A percentile compares a stretch with the other conserved stretches of the same genome.
Evolutionary conservation across 768 basidiomycete genomes (phyloP).

Genomic region (Lentinula boryana): DNA sequence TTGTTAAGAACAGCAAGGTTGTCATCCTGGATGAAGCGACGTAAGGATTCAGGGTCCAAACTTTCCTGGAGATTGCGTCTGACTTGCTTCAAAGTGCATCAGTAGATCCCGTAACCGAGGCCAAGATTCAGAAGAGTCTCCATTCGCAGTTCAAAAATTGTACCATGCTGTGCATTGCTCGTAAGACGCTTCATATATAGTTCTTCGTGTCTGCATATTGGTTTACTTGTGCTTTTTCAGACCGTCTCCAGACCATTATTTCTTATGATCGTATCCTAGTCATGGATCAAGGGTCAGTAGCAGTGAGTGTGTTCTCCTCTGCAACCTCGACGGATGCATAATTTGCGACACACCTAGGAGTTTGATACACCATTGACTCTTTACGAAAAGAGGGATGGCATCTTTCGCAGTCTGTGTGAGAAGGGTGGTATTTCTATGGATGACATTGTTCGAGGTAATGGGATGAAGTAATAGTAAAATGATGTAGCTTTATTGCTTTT

Average conservation of each 20-base stretch:
- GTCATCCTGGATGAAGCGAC: constrained; percentile 64
- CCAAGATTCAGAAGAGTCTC: constrained; percentile 65
- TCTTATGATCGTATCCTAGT: constrained; percentile 1
- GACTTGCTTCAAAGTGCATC: constrained; percentile 26
- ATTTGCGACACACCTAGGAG: neutral
- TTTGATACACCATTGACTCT: neutral
- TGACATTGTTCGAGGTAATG: neutral
- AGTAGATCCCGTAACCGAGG: constrained; percentile 59
- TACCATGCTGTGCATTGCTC: constrained; percentile 59
- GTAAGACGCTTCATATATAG: constrained; percentile 20
- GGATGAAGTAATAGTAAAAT: neutral
- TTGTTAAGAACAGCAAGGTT: constrained; percentile 57
- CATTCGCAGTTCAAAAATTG: constrained; percentile 49
- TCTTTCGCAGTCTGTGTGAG: neutral
- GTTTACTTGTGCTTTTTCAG: neutral
- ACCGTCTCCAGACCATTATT: constrained; percentile 1
- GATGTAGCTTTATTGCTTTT: neutral
- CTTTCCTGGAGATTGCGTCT: neutral
- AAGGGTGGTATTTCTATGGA: neutral
- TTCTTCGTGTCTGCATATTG: neutral
- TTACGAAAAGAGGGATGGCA: neutral
- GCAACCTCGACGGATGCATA: neutral
- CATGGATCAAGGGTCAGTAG: neutral
- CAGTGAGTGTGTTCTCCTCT: neutral
- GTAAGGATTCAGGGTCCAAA: neutral